These are phyloP conservation scores for Talaromyces sp. DNA, from an alignment of 2,329 filamentous ascomycete species.

Conservation along the genomic window DNA sequence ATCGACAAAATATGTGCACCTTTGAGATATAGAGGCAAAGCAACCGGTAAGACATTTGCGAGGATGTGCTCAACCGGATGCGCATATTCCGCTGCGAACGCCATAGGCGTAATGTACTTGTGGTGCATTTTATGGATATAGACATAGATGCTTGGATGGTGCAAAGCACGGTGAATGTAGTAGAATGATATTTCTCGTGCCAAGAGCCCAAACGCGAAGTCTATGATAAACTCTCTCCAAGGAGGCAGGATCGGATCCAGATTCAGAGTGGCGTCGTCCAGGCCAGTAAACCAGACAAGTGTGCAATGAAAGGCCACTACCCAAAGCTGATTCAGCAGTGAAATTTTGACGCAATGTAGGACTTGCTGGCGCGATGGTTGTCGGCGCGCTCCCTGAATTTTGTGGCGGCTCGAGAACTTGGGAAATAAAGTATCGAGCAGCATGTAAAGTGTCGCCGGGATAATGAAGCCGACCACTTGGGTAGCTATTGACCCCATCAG, in stretches of 20 bases:
- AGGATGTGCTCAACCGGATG: constrained; percentile 14
- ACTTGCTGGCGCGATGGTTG: neutral
- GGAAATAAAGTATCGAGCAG: constrained; percentile 6
- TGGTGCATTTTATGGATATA: constrained; percentile 20
- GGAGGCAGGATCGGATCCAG: neutral
- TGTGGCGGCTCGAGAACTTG: neutral
- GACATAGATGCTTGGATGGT: constrained; percentile 11
- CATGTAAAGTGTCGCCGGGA: constrained; percentile 9
- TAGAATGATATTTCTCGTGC: constrained; percentile 18
- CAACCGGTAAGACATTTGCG: neutral
- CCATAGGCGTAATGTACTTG: constrained; percentile 13
- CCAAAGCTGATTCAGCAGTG: neutral
- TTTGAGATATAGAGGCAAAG: neutral
- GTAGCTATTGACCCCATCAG: neutral
- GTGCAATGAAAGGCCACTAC: neutral
- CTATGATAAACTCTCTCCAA: neutral
- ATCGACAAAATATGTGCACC: neutral
- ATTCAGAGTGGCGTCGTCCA: neutral
- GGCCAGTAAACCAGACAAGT: neutral
- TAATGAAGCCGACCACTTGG: constrained; percentile 13
- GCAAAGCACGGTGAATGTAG: constrained; percentile 18
- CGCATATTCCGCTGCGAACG: constrained; percentile 12
- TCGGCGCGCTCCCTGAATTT: neutral
- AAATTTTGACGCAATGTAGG: neutral
- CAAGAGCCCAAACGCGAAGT: constrained; percentile 6